Evolutionary conservation across 2,329 filamentous ascomycete species (phyloP), one percentile per base, ranked within the genome.

Genomic region (Sporothrix dimorphospora): DNA sequence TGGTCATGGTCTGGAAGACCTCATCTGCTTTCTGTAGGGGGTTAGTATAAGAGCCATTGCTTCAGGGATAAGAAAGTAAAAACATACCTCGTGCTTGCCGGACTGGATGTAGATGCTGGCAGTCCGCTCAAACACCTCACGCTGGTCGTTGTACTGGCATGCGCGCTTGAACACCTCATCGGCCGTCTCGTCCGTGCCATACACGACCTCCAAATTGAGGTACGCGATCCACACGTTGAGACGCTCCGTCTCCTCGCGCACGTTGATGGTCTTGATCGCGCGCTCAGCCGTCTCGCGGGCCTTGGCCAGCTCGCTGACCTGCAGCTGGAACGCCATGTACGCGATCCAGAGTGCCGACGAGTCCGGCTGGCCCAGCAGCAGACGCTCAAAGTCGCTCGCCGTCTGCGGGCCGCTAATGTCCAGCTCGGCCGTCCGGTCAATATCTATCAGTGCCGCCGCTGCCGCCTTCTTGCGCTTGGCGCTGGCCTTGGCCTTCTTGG

Each of bases 311-410:
- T 99, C 96, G 79, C 93, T 93, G 69, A 97, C 88, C 79, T 97
- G 92, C 81, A 98, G 91, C 82, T 98, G 94, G 87, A 97, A 97
- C n/a, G 94, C 94, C 94, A 99, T 98, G 83, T 99, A 99, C 76
- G 93, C 89, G 71, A 98, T 93, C 96, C 96, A 99, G 38, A 98
- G 87, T 74, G 91, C 86, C 0, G 95, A 97, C n/a, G 93, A 95
- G 82, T 98, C 94, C 2, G 96, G 94, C 79, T 97, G 92, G 71
- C 94, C 93, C 27, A 99, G 89, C 55, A 99, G 88, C 30, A 98
- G 90, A 76, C 96, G 91, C 83, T 99, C 97, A 80, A 94, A 99
- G 81, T 99, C 97, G 74, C 92, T 93, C 19, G 93, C 88, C 1
- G 93, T 95, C 79, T 97, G 94, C 1, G 96, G 96, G 0, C 95